A percentile compares a stretch with the other conserved stretches of the same genome.
Conservation (phyloP, 2,329 filamentous ascomycete species). For the Chrysoporthe puriensis region DNA sequence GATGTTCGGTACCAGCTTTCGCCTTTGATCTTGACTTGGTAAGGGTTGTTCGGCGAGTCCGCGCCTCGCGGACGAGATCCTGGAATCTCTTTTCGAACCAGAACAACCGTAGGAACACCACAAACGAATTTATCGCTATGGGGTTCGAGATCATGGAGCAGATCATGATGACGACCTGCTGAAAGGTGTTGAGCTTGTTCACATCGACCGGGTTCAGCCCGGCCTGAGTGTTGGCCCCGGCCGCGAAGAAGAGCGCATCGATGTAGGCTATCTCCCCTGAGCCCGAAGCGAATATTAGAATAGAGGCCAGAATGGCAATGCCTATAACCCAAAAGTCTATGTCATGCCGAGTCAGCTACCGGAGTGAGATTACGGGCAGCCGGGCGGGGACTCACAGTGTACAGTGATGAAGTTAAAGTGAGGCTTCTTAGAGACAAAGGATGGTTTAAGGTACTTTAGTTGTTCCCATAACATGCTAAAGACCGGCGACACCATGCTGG, state of each 20-base stretch:
- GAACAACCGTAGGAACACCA: conserved; percentile 91
- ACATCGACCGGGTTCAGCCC: conserved; percentile 82
- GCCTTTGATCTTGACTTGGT: conserved; percentile 62
- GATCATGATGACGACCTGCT: conserved; percentile 74
- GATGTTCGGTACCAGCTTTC: conserved; percentile 47
- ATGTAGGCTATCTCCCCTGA: conserved; percentile 71
- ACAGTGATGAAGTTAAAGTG: conserved; percentile 81
- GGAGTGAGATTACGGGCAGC: not conserved
- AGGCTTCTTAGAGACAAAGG: conserved; percentile 63
- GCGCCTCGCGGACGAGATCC: conserved; percentile 75
- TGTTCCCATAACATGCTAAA: conserved; percentile 42
- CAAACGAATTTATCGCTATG: conserved; percentile 80
- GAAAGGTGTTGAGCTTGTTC: conserved; percentile 70
- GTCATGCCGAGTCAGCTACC: not conserved
- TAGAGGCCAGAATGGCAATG: conserved; percentile 72
- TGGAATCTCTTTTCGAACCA: conserved; percentile 99
- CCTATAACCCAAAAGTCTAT: conserved; percentile 80
- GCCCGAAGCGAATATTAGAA: conserved; percentile 70
- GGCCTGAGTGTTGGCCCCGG: conserved; percentile 86
- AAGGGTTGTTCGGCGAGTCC: conserved; percentile 66
- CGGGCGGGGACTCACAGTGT: conserved; percentile 64
- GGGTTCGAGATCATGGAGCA: conserved; percentile 77
- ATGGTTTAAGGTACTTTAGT: conserved; percentile 55
- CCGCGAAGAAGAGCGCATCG: conserved; percentile 87
- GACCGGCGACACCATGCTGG: conserved; percentile 27